A percentile compares a stretch with the other conserved stretches of the same genome.
Conservation (phyloP, 345 rosid species). For the Rhizophora apiculata region DNA sequence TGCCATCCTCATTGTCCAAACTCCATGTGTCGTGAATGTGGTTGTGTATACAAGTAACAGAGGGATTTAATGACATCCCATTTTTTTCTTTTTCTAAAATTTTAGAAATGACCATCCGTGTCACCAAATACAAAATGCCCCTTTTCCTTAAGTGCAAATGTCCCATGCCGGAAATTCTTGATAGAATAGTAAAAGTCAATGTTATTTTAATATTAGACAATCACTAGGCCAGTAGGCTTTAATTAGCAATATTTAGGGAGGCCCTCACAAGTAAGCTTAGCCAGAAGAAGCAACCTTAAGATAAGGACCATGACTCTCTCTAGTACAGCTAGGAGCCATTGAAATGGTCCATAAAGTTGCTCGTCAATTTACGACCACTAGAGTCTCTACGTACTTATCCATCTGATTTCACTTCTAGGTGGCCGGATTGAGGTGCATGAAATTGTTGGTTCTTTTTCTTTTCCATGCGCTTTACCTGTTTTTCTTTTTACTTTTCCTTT, state of each 20-base stretch:
- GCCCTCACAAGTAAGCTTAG: not conserved
- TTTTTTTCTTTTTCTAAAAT: no score
- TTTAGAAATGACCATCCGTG: no score
- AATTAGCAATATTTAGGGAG: not conserved
- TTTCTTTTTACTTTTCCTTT: not conserved
- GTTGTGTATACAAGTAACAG: not conserved
- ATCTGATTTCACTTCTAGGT: conserved; percentile 1
- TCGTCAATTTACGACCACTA: conserved; percentile 16
- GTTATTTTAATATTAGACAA: not conserved
- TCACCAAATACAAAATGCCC: no score
- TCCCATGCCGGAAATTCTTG: no score
- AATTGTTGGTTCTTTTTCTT: no score
- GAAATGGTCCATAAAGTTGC: conserved; percentile 7
- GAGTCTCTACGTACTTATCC: conserved; percentile 23
- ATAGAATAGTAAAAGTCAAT: no score
- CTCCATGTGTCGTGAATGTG: not conserved
- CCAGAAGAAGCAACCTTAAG: not conserved
- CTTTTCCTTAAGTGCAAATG: no score
- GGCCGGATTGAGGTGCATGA: not conserved
- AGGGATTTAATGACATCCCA: no score
- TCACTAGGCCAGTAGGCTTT: not conserved
- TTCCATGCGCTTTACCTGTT: no score
- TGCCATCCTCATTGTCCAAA: no score
- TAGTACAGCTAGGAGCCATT: not conserved
- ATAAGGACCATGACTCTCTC: not conserved